Conservation (phyloP, 306 rosid species). For the Prinsepia uniflora region DNA sequence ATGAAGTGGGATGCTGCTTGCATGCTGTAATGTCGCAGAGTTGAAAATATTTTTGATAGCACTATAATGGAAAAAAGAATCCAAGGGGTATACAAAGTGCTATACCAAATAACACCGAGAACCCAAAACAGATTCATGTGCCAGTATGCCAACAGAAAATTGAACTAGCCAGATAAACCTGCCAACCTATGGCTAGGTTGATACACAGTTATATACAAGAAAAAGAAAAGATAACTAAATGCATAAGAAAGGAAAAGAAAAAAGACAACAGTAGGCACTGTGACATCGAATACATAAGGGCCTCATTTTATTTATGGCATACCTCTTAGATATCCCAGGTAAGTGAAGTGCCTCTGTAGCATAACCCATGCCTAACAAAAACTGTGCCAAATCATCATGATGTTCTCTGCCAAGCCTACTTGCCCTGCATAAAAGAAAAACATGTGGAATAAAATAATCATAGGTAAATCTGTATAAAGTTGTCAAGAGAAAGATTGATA, state of each 20-base stretch:
- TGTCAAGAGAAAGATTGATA: constrained; percentile 26
- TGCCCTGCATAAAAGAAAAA: constrained; percentile 66
- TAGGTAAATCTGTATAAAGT: background rate
- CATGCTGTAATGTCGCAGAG: background rate
- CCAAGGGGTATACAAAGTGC: background rate
- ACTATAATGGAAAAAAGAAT: constrained; percentile 10
- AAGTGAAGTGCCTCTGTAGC: constrained; percentile 96
- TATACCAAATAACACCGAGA: background rate
- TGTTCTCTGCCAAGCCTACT: constrained; percentile 98
- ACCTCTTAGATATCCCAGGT: constrained; percentile 98
- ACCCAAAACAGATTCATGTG: background rate
- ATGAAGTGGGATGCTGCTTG: background rate
- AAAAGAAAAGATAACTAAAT: background rate
- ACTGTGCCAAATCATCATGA: constrained; percentile 96
- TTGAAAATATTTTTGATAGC: background rate
- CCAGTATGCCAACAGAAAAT: background rate
- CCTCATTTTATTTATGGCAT: constrained; percentile 1
- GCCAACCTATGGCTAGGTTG: background rate
- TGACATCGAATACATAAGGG: background rate
- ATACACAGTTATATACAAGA: background rate
- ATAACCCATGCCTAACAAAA: constrained; percentile 98
- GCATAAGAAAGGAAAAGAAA: background rate
- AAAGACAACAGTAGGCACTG: background rate
- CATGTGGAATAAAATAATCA: constrained; percentile 21
- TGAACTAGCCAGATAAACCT: background rate